Evolutionary conservation across 129 eudicot genomes (phyloP), one percentile per base, ranked within the genome.

Genomic region (Pulicaria dysenterica): DNA sequence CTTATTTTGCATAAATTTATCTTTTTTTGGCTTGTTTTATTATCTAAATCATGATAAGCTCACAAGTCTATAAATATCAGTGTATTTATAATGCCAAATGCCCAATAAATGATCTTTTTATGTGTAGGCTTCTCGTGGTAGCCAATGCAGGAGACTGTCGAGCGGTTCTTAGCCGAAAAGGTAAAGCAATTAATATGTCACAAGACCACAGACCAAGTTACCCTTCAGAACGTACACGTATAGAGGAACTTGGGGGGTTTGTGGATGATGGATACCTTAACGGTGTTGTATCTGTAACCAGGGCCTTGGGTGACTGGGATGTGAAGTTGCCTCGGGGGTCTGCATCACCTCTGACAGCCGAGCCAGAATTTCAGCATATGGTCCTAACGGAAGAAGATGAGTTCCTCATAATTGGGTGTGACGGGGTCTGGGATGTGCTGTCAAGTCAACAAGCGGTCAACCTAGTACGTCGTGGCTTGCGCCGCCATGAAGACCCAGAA

Each of bases 221-320:
- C 11, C 73, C 80, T 43, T 65, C 70, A 39, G 95, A 88, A 71
- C 54, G 77, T 70, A 76, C n/a, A 36, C 81, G 96, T 0, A 81
- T 89, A n/a, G 85, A 81, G 58, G 82, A 83, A 71, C 50, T 86
- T 39, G 96, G 91, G 39, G 96, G 85, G 57, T 83, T 75, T 73
- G 78, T 88, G 0, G 96, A 89, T 11, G 85, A 86, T 36, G 91
- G 89, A 7, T 89, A 89, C 49, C 91, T 86, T 2, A 89, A 86
- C 4, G 91, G 96, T 12, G 85, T 83, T 12, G 74, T 89, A 17
- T 89, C 96, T 0, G 84, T 88, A 15, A 78, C 95, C 0, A 55
- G 95, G 19, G 95, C 91, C 0, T 77, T 85, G 11, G 95, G 91
- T 7, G 95, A 88, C 66, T 88, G 95, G 91, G 95, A 88, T 84